Percentiles rank a stretch among this genome's conserved stretches.
These are phyloP conservation scores for Bruguiera hainesii DNA, from an alignment of 441 rosid genomes.

Conservation along the genomic window DNA sequence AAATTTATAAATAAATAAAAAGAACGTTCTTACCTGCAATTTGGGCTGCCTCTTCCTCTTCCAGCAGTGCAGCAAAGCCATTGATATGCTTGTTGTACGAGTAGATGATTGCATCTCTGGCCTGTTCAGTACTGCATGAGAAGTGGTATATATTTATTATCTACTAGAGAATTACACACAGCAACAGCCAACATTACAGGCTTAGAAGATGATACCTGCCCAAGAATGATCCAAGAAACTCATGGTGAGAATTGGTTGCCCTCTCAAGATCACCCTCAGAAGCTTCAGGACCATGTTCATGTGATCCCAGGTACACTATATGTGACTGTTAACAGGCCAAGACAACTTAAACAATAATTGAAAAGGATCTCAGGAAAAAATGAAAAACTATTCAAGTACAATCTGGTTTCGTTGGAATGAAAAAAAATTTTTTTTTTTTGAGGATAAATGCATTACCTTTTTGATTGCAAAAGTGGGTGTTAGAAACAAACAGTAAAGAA, in stretches of 20 bases:
- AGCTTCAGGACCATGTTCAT: constrained; percentile 32
- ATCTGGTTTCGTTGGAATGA: neutral
- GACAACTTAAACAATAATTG: neutral
- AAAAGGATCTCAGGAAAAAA: neutral
- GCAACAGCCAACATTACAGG: neutral
- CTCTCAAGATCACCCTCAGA: constrained; percentile 28
- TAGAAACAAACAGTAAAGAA: constrained; percentile 17
- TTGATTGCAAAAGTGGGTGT: constrained; percentile 33
- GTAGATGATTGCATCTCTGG: constrained; percentile 44
- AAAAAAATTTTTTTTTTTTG: neutral
- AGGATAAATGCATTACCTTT: constrained; percentile 24
- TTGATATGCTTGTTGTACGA: constrained; percentile 51
- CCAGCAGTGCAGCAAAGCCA: constrained; percentile 57
- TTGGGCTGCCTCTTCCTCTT: constrained; percentile 47
- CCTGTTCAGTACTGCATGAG: constrained; percentile 36
- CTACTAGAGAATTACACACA: neutral
- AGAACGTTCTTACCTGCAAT: constrained; percentile 36
- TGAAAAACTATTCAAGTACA: neutral
- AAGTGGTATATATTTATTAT: neutral
- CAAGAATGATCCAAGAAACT: constrained; percentile 43
- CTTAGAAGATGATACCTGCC: constrained; percentile 34
- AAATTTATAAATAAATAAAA: neutral
- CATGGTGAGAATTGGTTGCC: constrained; percentile 39
- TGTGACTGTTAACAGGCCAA: constrained; percentile 33
- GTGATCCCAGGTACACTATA: constrained; percentile 71